A percentile compares a stretch with the other conserved stretches of the same genome.
These are phyloP conservation scores for Fusarium camptoceras DNA, from an alignment of 2,329 filamentous ascomycete species.

Conservation along the genomic window DNA sequence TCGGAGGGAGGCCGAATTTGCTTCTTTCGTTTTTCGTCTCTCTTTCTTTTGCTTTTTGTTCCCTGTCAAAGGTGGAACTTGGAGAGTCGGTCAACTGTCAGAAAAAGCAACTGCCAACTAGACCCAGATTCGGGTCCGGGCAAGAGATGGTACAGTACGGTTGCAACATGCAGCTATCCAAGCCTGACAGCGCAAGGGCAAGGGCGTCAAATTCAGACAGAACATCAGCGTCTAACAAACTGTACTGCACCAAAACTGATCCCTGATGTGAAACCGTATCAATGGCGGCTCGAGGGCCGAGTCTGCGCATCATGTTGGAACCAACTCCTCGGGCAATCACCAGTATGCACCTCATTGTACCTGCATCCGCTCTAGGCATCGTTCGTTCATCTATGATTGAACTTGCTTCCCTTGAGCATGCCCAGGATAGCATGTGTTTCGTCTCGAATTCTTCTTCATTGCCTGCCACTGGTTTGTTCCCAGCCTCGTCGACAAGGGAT, in stretches of 20 bases:
- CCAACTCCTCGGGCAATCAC: conserved; percentile 4
- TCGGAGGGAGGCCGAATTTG: background rate
- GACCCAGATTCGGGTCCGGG: background rate
- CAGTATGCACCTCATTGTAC: conserved; percentile 30
- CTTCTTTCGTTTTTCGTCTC: background rate
- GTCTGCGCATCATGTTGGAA: conserved; percentile 19
- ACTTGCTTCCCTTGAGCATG: conserved; percentile 10
- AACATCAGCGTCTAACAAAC: background rate
- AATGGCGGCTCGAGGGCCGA: conserved; percentile 15
- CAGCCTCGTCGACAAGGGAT: conserved; percentile 35
- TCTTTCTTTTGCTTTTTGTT: background rate
- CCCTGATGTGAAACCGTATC: conserved; percentile 21
- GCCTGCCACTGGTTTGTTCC: conserved; percentile 12
- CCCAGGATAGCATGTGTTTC: conserved; percentile 10
- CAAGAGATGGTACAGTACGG: background rate
- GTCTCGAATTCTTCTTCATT: conserved; percentile 7
- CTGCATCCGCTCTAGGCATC: conserved; percentile 30
- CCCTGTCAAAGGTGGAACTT: background rate
- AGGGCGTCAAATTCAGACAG: background rate
- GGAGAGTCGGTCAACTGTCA: background rate
- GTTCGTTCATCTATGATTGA: conserved; percentile 4
- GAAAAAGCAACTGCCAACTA: conserved; percentile 8
- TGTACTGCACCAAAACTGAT: background rate
- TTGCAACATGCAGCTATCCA: conserved; percentile 16
- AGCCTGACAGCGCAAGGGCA: conserved; percentile 18